These are phyloP conservation scores for Magnusiomyces magnusii DNA, from an alignment of 1,139 yeast species.

Conservation along the genomic window DNA sequence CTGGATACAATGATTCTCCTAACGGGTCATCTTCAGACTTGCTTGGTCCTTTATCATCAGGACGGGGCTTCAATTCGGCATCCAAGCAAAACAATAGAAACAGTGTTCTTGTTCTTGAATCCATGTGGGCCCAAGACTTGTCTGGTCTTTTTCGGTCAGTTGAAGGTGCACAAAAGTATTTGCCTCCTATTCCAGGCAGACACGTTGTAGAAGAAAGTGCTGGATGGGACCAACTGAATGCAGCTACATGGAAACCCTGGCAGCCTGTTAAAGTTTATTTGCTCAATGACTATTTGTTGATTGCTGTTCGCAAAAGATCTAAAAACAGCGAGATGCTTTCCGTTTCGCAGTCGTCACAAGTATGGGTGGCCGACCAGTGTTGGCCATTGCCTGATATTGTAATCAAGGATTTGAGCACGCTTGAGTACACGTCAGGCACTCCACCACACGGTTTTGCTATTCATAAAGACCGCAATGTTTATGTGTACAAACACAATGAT, in stretches of 20 bases:
- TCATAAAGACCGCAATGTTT: not conserved
- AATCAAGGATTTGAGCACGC: constrained; percentile 36
- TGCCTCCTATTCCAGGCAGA: constrained; percentile 72
- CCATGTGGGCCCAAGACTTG: constrained; percentile 73
- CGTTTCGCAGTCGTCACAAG: constrained; percentile 23
- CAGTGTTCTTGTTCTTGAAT: constrained; percentile 64
- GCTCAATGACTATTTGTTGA: constrained; percentile 65
- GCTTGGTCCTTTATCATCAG: not conserved
- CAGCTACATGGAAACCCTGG: constrained; percentile 78
- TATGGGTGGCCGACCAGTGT: constrained; percentile 67
- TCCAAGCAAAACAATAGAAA: constrained; percentile 43
- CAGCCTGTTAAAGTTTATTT: constrained; percentile 71
- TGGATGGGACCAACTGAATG: constrained; percentile 81
- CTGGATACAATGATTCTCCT: not conserved
- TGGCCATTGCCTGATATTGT: constrained; percentile 64
- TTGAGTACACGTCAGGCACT: constrained; percentile 11
- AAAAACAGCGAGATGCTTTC: constrained; percentile 20
- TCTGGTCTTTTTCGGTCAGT: constrained; percentile 69
- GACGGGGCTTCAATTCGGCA: not conserved
- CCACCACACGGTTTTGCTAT: constrained; percentile 27
- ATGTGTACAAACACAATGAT: constrained; percentile 6
- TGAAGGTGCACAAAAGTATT: constrained; percentile 80
- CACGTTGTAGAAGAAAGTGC: constrained; percentile 76
- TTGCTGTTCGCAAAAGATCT: constrained; percentile 57
- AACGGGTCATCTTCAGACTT: not conserved